Percentiles rank a stretch among this genome's conserved stretches.
These are phyloP conservation scores for Cercophora newfieldiana DNA, from an alignment of 495 filamentous ascomycete species.

Conservation along the genomic window DNA sequence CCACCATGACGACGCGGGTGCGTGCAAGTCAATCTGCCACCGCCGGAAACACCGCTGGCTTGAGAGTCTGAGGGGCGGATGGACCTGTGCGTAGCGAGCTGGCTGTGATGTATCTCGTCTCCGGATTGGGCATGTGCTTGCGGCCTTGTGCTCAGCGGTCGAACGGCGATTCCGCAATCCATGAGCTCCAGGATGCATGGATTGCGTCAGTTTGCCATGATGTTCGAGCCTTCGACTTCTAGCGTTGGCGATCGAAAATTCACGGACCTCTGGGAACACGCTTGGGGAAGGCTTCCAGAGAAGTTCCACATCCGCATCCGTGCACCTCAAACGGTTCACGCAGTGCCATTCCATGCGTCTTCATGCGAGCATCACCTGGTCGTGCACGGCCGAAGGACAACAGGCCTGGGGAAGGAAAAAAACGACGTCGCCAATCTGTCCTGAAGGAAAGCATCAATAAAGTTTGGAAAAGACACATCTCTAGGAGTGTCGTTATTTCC, in stretches of 20 bases:
- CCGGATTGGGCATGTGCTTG: neutral
- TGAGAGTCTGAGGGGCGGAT: too few relatives aligned
- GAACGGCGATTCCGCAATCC: neutral
- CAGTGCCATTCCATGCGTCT: conserved; percentile 27
- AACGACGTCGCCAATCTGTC: neutral
- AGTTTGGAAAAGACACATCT: too few relatives aligned
- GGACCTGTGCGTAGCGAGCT: too few relatives aligned
- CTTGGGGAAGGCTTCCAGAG: conserved; percentile 34
- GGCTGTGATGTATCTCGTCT: neutral
- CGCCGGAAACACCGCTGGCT: conserved; percentile 1
- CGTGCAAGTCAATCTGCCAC: neutral
- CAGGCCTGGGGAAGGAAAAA: neutral
- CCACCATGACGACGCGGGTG: neutral
- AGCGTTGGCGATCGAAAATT: neutral
- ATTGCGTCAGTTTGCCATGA: conserved; percentile 5
- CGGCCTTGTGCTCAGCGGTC: neutral
- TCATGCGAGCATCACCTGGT: conserved; percentile 26
- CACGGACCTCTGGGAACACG: conserved; percentile 16
- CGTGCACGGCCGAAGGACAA: conserved; percentile 10
- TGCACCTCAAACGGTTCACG: conserved; percentile 30
- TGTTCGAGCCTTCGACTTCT: neutral
- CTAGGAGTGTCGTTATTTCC: too few relatives aligned
- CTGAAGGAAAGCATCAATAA: too few relatives aligned
- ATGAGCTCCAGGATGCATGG: neutral
- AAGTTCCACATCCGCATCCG: conserved; percentile 31